phyloP scores from a whole-genome alignment of 148 eudicot genomes.

The Chenopodium formosanum region DNA sequence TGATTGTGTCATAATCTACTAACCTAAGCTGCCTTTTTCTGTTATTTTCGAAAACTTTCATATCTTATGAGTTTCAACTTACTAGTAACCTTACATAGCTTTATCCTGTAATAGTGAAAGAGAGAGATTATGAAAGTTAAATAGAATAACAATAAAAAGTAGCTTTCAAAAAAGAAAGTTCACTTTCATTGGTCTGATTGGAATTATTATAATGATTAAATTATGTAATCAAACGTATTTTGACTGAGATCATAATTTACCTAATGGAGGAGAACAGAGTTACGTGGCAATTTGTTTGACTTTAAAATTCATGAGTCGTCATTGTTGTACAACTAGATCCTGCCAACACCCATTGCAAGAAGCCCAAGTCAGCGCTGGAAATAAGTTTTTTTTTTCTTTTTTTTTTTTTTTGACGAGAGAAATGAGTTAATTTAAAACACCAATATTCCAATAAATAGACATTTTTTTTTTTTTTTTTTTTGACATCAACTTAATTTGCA shows the following conservation, averaged over 20 bases:
- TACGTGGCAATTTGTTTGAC: not conserved
- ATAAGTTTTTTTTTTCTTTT: too few species aligned
- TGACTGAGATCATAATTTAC: conserved; percentile 1
- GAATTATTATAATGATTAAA: not conserved
- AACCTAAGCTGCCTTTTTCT: not conserved
- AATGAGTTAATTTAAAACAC: too few species aligned
- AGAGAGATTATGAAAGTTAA: not conserved
- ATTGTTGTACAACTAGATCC: too few species aligned
- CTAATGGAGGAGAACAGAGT: not conserved
- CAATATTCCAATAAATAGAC: too few species aligned
- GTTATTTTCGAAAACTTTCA: not conserved
- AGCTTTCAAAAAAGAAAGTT: conserved; percentile 1
- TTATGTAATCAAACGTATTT: conserved; percentile 2
- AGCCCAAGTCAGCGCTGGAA: too few species aligned
- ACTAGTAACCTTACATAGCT: too few species aligned
- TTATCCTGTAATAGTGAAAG: not conserved
- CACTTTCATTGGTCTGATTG: not conserved
- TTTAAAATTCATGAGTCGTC: not conserved
- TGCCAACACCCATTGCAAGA: too few species aligned
- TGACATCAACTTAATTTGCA: too few species aligned
- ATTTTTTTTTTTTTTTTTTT: too few species aligned
- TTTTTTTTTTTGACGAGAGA: too few species aligned
- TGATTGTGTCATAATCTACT: not conserved
- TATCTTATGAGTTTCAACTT: not conserved
- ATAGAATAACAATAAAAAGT: not conserved